Conservation (phyloP, 208 protist species). For the Wallacemonas sp. region DNA sequence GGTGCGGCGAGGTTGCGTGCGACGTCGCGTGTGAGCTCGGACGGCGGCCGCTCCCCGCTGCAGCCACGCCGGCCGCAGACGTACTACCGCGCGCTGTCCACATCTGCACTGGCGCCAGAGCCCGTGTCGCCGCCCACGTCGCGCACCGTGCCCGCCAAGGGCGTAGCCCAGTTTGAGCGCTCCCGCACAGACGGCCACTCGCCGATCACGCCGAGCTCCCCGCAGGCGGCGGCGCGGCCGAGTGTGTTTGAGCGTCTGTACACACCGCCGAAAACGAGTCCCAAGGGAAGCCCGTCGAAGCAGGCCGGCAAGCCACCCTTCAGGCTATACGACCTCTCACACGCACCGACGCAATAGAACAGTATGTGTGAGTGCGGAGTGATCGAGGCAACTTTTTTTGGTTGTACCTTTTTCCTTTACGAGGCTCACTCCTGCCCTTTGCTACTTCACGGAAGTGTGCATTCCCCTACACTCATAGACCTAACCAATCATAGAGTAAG, state of each 20-base stretch:
- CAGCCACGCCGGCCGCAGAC: not conserved
- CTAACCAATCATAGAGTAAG: no score
- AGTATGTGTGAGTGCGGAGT: no score
- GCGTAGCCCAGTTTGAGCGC: not conserved
- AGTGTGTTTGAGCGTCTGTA: constrained; percentile 54
- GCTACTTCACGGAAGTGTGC: no score
- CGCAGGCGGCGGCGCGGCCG: not conserved
- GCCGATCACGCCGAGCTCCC: not conserved
- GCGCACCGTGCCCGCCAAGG: constrained; percentile 13
- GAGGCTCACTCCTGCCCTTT: no score
- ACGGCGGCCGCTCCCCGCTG: not conserved
- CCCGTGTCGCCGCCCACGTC: constrained; percentile 14
- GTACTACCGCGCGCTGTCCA: not conserved
- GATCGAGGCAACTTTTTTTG: no score
- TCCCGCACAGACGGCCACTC: constrained; percentile 1
- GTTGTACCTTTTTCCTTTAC: no score
- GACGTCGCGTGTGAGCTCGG: not conserved
- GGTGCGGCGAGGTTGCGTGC: not conserved
- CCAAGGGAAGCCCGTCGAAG: constrained; percentile 8
- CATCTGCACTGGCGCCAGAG: not conserved
- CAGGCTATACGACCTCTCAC: constrained; percentile 22
- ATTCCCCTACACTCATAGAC: no score
- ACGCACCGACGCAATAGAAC: not conserved
- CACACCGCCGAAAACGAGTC: constrained; percentile 25
- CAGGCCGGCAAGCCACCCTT: constrained; percentile 23